Conservation (phyloP, 805 yeast species). For the Vanderwaltozyma verrucispora region DNA sequence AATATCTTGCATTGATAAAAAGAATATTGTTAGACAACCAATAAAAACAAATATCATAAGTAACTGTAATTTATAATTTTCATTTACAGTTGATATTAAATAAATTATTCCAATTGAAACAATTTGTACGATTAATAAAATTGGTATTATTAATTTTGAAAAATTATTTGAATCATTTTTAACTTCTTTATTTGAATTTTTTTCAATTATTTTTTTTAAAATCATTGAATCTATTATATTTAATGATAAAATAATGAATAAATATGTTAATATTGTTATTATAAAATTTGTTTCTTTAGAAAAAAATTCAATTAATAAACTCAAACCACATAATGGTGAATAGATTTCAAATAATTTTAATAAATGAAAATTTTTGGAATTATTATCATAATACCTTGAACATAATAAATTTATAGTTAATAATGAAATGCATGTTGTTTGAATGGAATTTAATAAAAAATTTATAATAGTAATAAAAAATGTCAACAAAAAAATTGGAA, state of each 20-base stretch:
- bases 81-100: background rate
- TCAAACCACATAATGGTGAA: slow-evolving; percentile 1
- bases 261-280: background rate
- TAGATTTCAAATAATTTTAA: background rate
- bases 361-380: background rate
- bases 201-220: background rate
- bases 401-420: slow-evolving; percentile 4
- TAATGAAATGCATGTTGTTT: slow-evolving; percentile 11
- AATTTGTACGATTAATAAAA: background rate
- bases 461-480: slow-evolving; percentile 3
- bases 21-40: slow-evolving; percentile 22
- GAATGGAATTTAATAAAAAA: slow-evolving; percentile 8
- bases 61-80: slow-evolving; percentile 10
- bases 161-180: background rate
- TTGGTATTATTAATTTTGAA: background rate
- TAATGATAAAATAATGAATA: background rate
- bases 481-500: slow-evolving; percentile 2
- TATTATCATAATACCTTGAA: slow-evolving; percentile 1
- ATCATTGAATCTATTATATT: background rate
- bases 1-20: slow-evolving; percentile 20
- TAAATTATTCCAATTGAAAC: slow-evolving; percentile 1
- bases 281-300: background rate
- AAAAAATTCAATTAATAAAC: background rate
- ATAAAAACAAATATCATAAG: slow-evolving; percentile 25
- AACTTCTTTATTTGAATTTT: background rate